A percentile compares a stretch with the other conserved stretches of the same genome.
These are phyloP conservation scores for Calonectria montana DNA, from an alignment of 2,329 filamentous ascomycete species.

Conservation along the genomic window DNA sequence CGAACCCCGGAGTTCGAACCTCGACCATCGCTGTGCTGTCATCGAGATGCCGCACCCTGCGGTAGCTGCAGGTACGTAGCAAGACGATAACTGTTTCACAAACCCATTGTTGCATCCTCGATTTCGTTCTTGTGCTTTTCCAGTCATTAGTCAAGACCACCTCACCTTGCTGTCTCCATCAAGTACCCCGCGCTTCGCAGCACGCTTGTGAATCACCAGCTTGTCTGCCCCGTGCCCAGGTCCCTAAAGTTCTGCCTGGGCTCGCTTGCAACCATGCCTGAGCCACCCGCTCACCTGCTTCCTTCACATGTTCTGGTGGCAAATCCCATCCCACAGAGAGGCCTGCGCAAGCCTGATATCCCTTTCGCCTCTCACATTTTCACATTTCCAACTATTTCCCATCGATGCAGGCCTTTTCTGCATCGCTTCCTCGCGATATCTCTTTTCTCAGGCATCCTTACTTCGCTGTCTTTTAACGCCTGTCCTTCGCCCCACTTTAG, in stretches of 20 bases:
- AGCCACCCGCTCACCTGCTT: slow-evolving; percentile 33
- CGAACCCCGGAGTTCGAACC: slow-evolving; percentile 3
- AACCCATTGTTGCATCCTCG: neutral
- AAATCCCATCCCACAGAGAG: slow-evolving; percentile 11
- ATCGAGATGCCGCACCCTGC: slow-evolving; percentile 13
- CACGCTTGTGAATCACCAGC: slow-evolving; percentile 38
- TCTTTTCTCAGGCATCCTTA: neutral
- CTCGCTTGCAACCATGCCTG: slow-evolving; percentile 27
- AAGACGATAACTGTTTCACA: neutral
- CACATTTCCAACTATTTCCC: slow-evolving; percentile 2
- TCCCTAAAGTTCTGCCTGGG: slow-evolving; percentile 22
- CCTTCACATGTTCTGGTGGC: slow-evolving; percentile 22
- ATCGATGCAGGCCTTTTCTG: slow-evolving; percentile 5
- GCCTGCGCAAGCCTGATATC: slow-evolving; percentile 23
- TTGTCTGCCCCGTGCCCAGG: slow-evolving; percentile 10
- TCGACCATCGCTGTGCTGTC: neutral
- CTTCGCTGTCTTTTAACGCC: neutral
- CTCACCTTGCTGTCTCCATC: neutral
- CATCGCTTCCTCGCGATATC: slow-evolving; percentile 7
- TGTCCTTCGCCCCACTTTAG: slow-evolving; percentile 12
- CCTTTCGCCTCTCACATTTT: slow-evolving; percentile 11
- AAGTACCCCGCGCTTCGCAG: slow-evolving; percentile 35
- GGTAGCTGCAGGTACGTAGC: slow-evolving; percentile 10
- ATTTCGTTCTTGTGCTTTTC: neutral
- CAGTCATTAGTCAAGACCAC: neutral